Conservation (phyloP, 345 rosid species). For the Rhizophora apiculata region DNA sequence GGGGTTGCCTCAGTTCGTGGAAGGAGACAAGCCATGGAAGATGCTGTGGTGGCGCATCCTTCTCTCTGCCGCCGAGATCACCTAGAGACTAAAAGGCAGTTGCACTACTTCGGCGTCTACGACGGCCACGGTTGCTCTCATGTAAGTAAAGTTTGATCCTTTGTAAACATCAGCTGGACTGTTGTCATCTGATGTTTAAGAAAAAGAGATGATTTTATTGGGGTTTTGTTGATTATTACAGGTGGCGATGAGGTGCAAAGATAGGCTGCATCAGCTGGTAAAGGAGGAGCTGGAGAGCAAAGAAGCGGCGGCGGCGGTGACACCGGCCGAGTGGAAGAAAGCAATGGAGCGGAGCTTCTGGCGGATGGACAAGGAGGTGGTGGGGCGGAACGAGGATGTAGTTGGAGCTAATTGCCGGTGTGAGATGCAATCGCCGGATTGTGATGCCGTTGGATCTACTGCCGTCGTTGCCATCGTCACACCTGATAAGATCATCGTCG, state of each 20-base stretch:
- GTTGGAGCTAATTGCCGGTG: slow-evolving; percentile 48
- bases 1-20: slow-evolving; percentile 81
- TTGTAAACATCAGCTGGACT: too few relatives aligned
- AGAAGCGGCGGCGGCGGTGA: neutral
- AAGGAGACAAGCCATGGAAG: slow-evolving; percentile 86
- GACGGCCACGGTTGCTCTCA: slow-evolving; percentile 86
- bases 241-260: slow-evolving; percentile 64
- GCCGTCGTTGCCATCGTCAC: slow-evolving; percentile 44
- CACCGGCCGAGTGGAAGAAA: slow-evolving; percentile 37
- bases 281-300: slow-evolving; percentile 31
- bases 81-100: slow-evolving; percentile 14
- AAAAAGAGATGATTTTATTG: neutral
- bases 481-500: slow-evolving; percentile 37
- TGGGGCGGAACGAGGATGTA: slow-evolving; percentile 20
- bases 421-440: slow-evolving; percentile 68
- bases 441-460: slow-evolving; percentile 50
- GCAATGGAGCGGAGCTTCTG: slow-evolving; percentile 60
- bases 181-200: neutral
- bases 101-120: slow-evolving; percentile 72
- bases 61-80: slow-evolving; percentile 34
- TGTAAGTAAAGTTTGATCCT: slow-evolving; percentile 24
- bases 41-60: slow-evolving; percentile 59
- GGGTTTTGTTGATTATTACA: slow-evolving; percentile 8
- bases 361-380: slow-evolving; percentile 64
- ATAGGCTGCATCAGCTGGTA: slow-evolving; percentile 61